A percentile compares a stretch with the other conserved stretches of the same genome.
phyloP scores from a whole-genome alignment of 257 asterid genomes.

The Solanum lycopersicoides region DNA sequence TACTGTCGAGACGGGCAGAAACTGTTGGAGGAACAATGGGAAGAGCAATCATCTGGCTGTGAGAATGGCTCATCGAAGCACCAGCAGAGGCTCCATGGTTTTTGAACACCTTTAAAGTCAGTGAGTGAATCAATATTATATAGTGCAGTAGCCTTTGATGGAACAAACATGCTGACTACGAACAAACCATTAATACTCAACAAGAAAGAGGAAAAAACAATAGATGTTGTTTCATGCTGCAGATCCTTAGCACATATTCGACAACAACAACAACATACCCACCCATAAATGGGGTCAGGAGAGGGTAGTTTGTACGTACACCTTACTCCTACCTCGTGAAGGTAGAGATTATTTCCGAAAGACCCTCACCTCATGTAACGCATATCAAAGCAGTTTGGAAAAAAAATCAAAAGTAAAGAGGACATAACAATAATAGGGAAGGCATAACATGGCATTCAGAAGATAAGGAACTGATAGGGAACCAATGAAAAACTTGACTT shows the following conservation, averaged over 20 bases:
- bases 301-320: not conserved
- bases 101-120: slow-evolving; percentile 57
- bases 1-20: slow-evolving; percentile 49
- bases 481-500: not conserved
- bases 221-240: not conserved
- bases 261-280: not conserved
- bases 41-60: slow-evolving; percentile 88
- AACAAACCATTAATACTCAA: not conserved
- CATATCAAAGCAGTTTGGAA: not conserved
- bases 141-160: not conserved
- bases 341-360: too few relatives aligned
- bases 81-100: slow-evolving; percentile 99
- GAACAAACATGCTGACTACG: not conserved
- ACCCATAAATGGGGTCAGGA: not conserved
- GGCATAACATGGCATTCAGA: not conserved
- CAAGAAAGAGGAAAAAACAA: not conserved
- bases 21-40: slow-evolving; percentile 74
- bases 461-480: not conserved
- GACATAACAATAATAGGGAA: not conserved
- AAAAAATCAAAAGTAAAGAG: not conserved
- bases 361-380: not conserved
- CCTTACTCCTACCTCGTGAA: not conserved
- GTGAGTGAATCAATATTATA: not conserved
- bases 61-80: slow-evolving; percentile 96
- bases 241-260: not conserved